phyloP scores from a whole-genome alignment of 257 asterid species.

The Forsythia viridissima region DNA sequence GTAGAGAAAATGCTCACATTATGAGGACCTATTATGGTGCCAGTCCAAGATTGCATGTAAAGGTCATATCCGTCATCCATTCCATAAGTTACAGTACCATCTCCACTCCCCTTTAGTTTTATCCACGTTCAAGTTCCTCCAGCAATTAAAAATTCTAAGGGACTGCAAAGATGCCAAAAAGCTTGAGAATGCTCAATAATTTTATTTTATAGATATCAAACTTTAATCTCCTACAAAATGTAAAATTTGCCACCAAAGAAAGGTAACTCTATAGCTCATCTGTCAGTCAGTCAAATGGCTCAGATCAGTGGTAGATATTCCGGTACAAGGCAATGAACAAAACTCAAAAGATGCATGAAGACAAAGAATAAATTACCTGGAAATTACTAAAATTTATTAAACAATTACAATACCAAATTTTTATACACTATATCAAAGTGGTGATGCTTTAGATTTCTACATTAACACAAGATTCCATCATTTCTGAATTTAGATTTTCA shows the following conservation, averaged over 20 bases:
- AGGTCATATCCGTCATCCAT: slow-evolving; percentile 64
- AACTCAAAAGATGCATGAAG: not conserved
- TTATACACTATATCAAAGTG: no score
- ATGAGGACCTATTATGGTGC: slow-evolving; percentile 41
- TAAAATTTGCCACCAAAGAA: not conserved
- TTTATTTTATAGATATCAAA: not conserved
- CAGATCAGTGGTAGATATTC: not conserved
- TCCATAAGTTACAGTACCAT: slow-evolving; percentile 62
- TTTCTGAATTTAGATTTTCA: no score
- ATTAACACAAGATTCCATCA: no score
- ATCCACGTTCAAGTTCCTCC: slow-evolving; percentile 65
- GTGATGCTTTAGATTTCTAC: no score
- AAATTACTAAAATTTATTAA: not conserved
- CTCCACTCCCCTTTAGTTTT: slow-evolving; percentile 52
- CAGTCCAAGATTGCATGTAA: slow-evolving; percentile 62
- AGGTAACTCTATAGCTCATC: not conserved
- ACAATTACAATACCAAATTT: not conserved
- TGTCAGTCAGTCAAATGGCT: not conserved
- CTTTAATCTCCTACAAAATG: not conserved
- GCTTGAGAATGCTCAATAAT: slow-evolving; percentile 19
- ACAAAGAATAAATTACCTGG: not conserved
- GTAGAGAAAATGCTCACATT: slow-evolving; percentile 24
- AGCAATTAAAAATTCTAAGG: slow-evolving; percentile 62
- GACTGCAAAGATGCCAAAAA: slow-evolving; percentile 35
- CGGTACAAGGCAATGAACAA: not conserved